phyloP scores from a whole-genome alignment of 768 basidiomycete genomes.

The Podaxis carcinomalis region DNA sequence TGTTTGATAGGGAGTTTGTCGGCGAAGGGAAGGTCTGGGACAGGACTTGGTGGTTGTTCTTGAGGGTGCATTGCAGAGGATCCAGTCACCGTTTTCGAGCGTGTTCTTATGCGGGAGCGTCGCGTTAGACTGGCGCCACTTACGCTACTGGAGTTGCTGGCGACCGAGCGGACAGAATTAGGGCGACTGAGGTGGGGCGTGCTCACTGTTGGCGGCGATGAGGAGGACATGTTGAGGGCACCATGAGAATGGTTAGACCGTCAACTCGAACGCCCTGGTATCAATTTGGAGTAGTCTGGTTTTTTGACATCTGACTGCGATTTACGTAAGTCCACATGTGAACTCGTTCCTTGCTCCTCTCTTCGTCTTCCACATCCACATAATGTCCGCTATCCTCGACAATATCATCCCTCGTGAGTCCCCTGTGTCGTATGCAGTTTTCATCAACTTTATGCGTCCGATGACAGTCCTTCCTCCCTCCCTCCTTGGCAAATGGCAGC shows the following conservation, averaged over 20 bases:
- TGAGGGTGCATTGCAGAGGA: constrained; percentile 21
- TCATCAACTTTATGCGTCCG: constrained; percentile 1
- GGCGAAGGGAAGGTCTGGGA: constrained; percentile 32
- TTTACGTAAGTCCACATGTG: constrained; percentile 10
- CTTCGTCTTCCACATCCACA: neutral
- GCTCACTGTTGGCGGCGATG: constrained; percentile 24
- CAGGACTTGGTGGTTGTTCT: constrained; percentile 19
- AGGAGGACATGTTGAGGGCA: constrained; percentile 19
- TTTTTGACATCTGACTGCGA: constrained; percentile 1
- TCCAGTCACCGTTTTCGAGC: constrained; percentile 48
- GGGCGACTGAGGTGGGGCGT: constrained; percentile 24
- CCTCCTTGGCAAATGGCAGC: constrained; percentile 82
- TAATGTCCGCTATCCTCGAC: constrained; percentile 17
- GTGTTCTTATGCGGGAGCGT: constrained; percentile 48
- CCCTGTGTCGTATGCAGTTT: neutral
- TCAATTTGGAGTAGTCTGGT: constrained; percentile 9
- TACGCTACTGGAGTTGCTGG: constrained; percentile 45
- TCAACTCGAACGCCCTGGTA: constrained; percentile 11
- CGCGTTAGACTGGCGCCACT: constrained; percentile 50
- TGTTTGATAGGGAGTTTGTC: constrained; percentile 14
- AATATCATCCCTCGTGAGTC: constrained; percentile 20
- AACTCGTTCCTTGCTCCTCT: neutral
- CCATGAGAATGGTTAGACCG: constrained; percentile 9
- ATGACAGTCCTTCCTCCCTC: constrained; percentile 56
- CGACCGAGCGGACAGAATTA: constrained; percentile 42